Evolutionary conservation across 768 basidiomycete species (phyloP).

Genomic region (Amyloporia xantha): DNA sequence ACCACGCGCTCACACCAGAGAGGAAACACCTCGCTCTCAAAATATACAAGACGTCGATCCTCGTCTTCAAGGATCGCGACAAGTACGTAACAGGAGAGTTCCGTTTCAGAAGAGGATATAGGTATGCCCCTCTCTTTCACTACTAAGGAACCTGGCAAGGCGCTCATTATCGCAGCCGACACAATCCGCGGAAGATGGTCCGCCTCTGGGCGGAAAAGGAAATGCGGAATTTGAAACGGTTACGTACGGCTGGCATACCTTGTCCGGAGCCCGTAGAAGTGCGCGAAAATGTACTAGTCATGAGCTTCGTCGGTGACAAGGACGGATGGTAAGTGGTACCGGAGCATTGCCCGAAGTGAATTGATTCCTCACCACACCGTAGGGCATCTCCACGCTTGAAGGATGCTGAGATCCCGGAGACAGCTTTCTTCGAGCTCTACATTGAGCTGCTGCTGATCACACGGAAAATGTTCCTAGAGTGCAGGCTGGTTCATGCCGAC

Average conservation of each 20-base stretch:
- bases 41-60: conserved; percentile 97
- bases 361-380: not conserved
- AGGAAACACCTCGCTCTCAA: conserved; percentile 79
- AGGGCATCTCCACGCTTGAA: conserved; percentile 94
- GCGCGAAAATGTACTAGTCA: conserved; percentile 93
- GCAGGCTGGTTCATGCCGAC: conserved; percentile 96
- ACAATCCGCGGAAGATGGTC: conserved; percentile 98
- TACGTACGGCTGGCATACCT: conserved; percentile 74
- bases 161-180: conserved; percentile 47
- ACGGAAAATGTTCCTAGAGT: conserved; percentile 81
- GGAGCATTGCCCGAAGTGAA: not conserved
- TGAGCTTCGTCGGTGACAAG: conserved; percentile 82
- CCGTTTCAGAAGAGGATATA: conserved; percentile 89
- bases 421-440: conserved; percentile 58
- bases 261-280: conserved; percentile 91
- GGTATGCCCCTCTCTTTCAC: conserved; percentile 17
- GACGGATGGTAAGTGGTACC: conserved; percentile 72
- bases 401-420: conserved; percentile 61
- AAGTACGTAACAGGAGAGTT: conserved; percentile 94
- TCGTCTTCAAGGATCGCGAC: conserved; percentile 96
- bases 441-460: conserved; percentile 71
- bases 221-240: conserved; percentile 87
- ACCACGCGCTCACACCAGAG: conserved; percentile 68
- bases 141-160: too few relatives aligned
- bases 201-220: conserved; percentile 99